Percentiles rank a stretch among this genome's conserved stretches.
These are phyloP conservation scores for Lodderomyces metapsilosis DNA, from an alignment of 1,139 yeast genomes.

Conservation along the genomic window DNA sequence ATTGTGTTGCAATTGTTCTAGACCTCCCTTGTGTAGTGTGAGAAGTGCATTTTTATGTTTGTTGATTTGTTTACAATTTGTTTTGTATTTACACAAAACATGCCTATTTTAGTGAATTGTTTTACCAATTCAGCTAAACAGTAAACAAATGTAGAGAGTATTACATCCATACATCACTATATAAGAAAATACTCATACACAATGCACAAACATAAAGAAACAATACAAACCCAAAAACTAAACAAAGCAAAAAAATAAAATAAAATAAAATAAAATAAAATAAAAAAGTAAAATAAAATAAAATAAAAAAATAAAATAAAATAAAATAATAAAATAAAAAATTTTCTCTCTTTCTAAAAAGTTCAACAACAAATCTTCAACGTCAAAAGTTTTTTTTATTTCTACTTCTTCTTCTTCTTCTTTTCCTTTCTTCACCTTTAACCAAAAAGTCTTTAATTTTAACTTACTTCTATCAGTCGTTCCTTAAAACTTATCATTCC, in stretches of 20 bases:
- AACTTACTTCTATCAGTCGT: slow-evolving; percentile 7
- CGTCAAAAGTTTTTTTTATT: neutral
- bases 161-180: neutral
- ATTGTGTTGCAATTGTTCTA: neutral
- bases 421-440: neutral
- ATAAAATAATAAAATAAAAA: too few relatives aligned
- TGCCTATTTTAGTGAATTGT: neutral
- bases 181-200: neutral
- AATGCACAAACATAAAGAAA: neutral
- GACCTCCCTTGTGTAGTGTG: neutral
- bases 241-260: neutral
- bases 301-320: too few relatives aligned
- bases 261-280: too few relatives aligned
- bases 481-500: slow-evolving; percentile 6
- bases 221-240: neutral
- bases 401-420: neutral
- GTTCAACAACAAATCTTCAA: neutral
- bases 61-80: neutral
- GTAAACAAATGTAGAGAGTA: neutral
- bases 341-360: neutral
- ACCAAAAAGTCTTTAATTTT: too few relatives aligned
- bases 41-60: too few relatives aligned
- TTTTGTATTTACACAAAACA: neutral
- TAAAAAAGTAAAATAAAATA: too few relatives aligned
- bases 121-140: neutral